Evolutionary conservation across 805 yeast genomes (phyloP), one percentile per base, ranked within the genome.

Genomic region (Ogataea dorogensis): DNA sequence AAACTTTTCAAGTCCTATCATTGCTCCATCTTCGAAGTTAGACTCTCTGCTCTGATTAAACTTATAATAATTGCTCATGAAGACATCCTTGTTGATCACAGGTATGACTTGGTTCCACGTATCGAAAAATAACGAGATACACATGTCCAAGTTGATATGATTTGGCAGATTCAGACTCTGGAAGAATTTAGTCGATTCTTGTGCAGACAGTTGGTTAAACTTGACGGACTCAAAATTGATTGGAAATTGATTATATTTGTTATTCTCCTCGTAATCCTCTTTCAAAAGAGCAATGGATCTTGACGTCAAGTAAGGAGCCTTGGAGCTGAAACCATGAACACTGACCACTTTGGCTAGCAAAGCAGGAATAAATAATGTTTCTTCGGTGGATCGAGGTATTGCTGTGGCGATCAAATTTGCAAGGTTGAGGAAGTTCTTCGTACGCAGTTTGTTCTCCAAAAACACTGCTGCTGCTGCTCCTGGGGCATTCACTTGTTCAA

Each of bases 31-130:
- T 21, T 54, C 49, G 46, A 67, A 70, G 33, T 61, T 56, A 18
- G 51, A 36, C 42, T 77, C 82, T 18, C 77, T 50, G 12, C 76
- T 59, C 30, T 64, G 61, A 15, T 64, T 61, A 30, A 79, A 68
- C 17, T 58, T 62, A 17, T 67, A 49, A 54, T 84, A 86, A 44
- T 77, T 75, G 15, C 65, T 63, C 53, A 81, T 65, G 50, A 88
- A 88, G n/a, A 77, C 70, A 27, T 74, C 74, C 44, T 77, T 77
- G 55, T 85, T 86, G 35, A 88, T 53, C 11, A 86, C 67, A 0
- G 95, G 94, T 15, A 81, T 65, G 5, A 77, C 60, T 17, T 73
- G 68, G 18, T 84, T 81, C 95, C 96, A 88, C 40, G 82, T 81
- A 43, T 77, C 79, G 60, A 86, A 87, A 54, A 74, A 88, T 3